Base-by-base conservation (phyloP, 2,329 filamentous ascomycete genomes). In the Orbilia blumenaviensis region DNA sequence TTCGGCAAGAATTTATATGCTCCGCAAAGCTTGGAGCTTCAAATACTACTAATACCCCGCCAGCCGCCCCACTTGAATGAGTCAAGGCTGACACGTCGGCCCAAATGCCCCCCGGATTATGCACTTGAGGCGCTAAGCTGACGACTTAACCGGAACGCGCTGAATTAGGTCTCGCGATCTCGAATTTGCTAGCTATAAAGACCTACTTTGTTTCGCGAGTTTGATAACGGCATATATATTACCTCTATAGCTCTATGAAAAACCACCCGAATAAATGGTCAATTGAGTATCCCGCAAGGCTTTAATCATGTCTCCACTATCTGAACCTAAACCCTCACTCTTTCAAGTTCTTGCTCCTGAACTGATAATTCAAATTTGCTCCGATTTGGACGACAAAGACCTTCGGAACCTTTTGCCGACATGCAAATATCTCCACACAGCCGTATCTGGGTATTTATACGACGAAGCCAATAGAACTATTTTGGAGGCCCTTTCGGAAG, bases 51-150 rank as follows among this genome's bases (percentile, higher is more conserved):
- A n/a, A n/a, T n/a, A n/a, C n/a, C n/a, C n/a, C 16, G 36, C 29
- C 29, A 32, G 29, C 29, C 10, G 29, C 36, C n/a, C 44, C 29
- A 14, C 7, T 16, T 25, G 18, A 32, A 21, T 54, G 48, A 54
- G 48, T 54, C 48, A 54, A 54, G 16, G 48, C 48, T 54, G 48
- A 54, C 48, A 54, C 48, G 27, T 34, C 48, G 48, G 48, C 48
- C 48, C 27, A 32, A 34, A 54, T 34, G 18, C 14, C 46, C 23
- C 2, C 16, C 14, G 25, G 5, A 6, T 27, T 14, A 29, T 32
- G 48, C 48, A 52, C 48, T 54, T 18, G 14, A 34, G 48, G 27
- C 48, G 27, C 48, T 34, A 54, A 54, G 48, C 48, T 54, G 48
- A 54, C 48, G 16, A 9, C 34, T 27, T 16, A 27, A 54, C 18